Base-by-base conservation (phyloP, 192 early-diverging fungal genomes). In the Linnemannia elongata region DNA sequence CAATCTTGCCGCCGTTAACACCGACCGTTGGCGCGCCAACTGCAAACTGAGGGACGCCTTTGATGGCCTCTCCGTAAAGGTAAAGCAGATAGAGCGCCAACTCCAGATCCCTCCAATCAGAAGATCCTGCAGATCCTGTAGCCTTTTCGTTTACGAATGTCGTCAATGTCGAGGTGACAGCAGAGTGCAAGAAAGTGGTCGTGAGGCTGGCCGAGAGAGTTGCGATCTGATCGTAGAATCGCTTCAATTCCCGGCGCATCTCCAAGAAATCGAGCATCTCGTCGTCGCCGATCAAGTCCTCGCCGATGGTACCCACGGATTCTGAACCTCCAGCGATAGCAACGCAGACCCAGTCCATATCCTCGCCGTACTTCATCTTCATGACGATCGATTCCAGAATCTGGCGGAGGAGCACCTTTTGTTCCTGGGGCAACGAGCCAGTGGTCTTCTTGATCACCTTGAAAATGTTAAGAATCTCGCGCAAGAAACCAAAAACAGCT, bases 351-450 rank as follows among this genome's bases (percentile, higher is more conserved):
- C 93, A 96, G 12, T 94, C 91, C 73, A 94, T 95, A 68, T 97
- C 96, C 42, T 96, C 95, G 89, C 96, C 92, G 79, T 97, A 98
- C 90, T 97, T 96, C 93, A 98, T 95, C 91, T 98, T 98, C 42
- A 93, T 85, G 20, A 97, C 92, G 49, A 98, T 88, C 0, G 93
- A 92, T 39, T 91, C 89, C 49, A 97, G 86, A 44, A 96, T 88
- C 17, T 91, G 89, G 38, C 82, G 83, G 54, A 94, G 68, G 66
- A 92, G 88, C 74, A 91, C 89, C 44, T 88, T 87, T 71, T 92
- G 93, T 41, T 88, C 74, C 44, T 90, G 83, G 49, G 86, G 81
- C 45, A 93, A 81, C 30, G 78, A 80, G 18, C 88, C 85, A 4
- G 74, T 83, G 18, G 79, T 85, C 74, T 90, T 93, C 72, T 92